Percentiles rank a stretch among this genome's conserved stretches.
These are phyloP conservation scores for Chenopodium formosanum DNA, from an alignment of 148 eudicot genomes.

Conservation along the genomic window DNA sequence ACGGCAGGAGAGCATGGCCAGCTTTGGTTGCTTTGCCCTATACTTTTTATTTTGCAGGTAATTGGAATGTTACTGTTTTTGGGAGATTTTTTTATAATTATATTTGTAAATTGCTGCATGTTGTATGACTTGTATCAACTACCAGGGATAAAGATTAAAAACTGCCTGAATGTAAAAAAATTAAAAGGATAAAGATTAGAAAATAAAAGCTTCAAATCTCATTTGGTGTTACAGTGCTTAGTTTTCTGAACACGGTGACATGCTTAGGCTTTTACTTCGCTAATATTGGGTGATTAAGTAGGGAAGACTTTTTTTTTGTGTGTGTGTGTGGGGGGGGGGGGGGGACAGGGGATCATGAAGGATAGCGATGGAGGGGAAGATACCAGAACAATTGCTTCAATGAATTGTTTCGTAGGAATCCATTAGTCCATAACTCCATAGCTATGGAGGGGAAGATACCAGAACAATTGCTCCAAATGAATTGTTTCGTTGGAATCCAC, in stretches of 20 bases:
- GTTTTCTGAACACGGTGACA: not conserved
- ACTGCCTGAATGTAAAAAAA: too few relatives aligned
- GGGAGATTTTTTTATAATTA: not conserved
- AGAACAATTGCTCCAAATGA: not conserved
- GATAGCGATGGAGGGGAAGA: too few relatives aligned
- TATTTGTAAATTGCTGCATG: not conserved
- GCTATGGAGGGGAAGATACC: not conserved
- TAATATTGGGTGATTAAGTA: not conserved
- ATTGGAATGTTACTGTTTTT: not conserved
- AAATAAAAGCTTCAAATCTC: not conserved
- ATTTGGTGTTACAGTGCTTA: not conserved
- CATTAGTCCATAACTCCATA: too few relatives aligned
- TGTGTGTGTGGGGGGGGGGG: not conserved
- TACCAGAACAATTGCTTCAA: too few relatives aligned
- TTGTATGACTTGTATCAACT: too few relatives aligned
- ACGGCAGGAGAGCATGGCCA: conserved; percentile 54
- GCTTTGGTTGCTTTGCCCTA: conserved; percentile 44
- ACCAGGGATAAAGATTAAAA: too few relatives aligned
- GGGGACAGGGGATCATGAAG: not conserved
- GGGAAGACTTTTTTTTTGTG: not conserved
- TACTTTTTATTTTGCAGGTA: conserved; percentile 57
- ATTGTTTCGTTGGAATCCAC: not conserved
- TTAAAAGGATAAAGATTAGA: not conserved
- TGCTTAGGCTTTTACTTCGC: not conserved
- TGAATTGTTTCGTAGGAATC: too few relatives aligned